Conservation (phyloP, 2,329 filamentous ascomycete genomes). For the Dothideomycetes sp. region DNA sequence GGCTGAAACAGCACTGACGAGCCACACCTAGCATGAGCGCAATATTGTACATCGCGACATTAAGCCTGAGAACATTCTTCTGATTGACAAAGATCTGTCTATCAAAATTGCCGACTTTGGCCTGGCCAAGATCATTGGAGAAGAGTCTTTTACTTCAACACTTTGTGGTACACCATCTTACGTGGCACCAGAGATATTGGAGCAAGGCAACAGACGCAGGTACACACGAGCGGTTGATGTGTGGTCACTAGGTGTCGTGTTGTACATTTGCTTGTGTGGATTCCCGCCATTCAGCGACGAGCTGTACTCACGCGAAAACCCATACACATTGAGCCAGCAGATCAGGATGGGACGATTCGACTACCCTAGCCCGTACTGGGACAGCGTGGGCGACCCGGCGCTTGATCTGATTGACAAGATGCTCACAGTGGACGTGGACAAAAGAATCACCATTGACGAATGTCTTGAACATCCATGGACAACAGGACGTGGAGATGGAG, state of each 20-base stretch:
- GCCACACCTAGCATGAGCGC: conserved; percentile 66
- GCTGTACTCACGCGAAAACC: conserved; percentile 67
- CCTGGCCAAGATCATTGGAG: conserved; percentile 94
- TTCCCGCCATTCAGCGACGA: conserved; percentile 97
- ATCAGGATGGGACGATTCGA: conserved; percentile 84
- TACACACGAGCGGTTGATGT: conserved; percentile 94
- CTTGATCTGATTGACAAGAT: conserved; percentile 91
- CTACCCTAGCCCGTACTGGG: conserved; percentile 95
- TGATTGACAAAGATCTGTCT: conserved; percentile 73
- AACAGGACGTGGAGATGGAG: conserved; percentile 33
- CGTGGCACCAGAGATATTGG: conserved; percentile 89
- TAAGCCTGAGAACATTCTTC: conserved; percentile 91
- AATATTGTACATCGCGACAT: conserved; percentile 97
- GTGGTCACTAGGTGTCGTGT: conserved; percentile 94
- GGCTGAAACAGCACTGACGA: too few relatives aligned
- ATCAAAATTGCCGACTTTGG: conserved; percentile 96
- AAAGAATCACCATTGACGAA: conserved; percentile 79
- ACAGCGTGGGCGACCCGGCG: conserved; percentile 74
- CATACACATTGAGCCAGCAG: conserved; percentile 78
- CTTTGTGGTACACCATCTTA: conserved; percentile 84
- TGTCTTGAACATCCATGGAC: conserved; percentile 90
- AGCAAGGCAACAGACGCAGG: conserved; percentile 68
- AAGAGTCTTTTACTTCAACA: conserved; percentile 95
- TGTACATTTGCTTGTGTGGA: conserved; percentile 94
- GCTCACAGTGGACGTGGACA: conserved; percentile 78